These are phyloP conservation scores for Dipteronia dyeriana DNA, from an alignment of 345 rosid species.

Conservation along the genomic window DNA sequence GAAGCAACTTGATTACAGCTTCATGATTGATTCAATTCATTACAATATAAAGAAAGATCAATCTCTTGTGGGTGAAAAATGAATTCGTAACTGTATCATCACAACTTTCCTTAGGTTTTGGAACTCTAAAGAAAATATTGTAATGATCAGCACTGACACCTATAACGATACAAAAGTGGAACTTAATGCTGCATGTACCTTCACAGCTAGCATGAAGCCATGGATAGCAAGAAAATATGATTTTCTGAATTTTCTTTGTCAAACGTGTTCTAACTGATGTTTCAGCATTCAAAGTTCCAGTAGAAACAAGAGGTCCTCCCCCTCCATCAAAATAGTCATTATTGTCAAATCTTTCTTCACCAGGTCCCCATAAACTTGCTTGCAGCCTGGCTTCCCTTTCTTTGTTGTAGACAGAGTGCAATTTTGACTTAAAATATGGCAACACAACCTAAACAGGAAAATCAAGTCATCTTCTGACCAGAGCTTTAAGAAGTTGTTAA, in stretches of 20 bases:
- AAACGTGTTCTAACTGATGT: conserved; percentile 57
- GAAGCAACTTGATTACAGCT: background rate
- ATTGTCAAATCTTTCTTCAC: conserved; percentile 64
- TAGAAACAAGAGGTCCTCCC: conserved; percentile 49
- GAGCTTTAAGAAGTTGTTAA: background rate
- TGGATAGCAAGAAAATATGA: conserved; percentile 81
- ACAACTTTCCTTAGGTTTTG: conserved; percentile 2
- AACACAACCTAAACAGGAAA: conserved; percentile 67
- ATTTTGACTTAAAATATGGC: conserved; percentile 90
- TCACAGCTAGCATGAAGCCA: conserved; percentile 93
- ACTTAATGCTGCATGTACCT: conserved; percentile 51
- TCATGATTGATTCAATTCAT: background rate
- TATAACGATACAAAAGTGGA: conserved; percentile 10
- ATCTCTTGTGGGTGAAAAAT: background rate
- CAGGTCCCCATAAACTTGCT: conserved; percentile 92
- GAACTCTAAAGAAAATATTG: conserved; percentile 11
- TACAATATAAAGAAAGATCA: background rate
- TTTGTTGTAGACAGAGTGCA: conserved; percentile 80
- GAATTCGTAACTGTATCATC: background rate
- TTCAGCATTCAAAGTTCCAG: conserved; percentile 44
- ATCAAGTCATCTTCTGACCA: conserved; percentile 20
- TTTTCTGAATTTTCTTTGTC: conserved; percentile 64
- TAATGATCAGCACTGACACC: conserved; percentile 1
- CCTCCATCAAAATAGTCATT: conserved; percentile 46
- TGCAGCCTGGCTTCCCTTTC: conserved; percentile 97